A percentile compares a stretch with the other conserved stretches of the same genome.
Conservation (phyloP, 805 yeast species). For the Lachancea quebecensis region DNA sequence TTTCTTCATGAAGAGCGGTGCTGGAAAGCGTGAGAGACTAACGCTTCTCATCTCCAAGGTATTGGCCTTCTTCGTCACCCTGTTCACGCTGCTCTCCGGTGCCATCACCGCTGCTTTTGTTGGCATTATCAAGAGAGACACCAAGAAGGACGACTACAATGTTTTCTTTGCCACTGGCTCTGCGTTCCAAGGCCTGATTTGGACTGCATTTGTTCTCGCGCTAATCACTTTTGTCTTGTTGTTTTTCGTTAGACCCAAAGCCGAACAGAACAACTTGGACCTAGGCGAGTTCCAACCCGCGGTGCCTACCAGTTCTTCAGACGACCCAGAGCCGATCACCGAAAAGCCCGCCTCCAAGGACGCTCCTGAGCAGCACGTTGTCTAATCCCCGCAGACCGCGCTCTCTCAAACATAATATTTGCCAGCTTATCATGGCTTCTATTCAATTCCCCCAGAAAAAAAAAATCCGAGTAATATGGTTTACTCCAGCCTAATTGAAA, state of each 20-base stretch:
- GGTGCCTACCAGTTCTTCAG: conserved; percentile 4
- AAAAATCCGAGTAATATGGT: too few relatives aligned
- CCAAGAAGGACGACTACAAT: conserved; percentile 25
- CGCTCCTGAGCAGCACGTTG: not conserved
- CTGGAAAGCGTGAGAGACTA: not conserved
- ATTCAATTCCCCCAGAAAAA: too few relatives aligned
- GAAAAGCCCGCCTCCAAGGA: not conserved
- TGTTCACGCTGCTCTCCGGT: conserved; percentile 27
- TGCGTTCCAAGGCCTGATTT: conserved; percentile 25
- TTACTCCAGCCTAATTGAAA: too few relatives aligned
- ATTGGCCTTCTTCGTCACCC: conserved; percentile 11
- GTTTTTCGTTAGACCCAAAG: conserved; percentile 1
- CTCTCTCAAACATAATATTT: too few relatives aligned
- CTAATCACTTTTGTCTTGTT: conserved; percentile 16
- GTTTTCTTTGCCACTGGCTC: conserved; percentile 21
- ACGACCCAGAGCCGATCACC: not conserved
- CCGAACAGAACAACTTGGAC: not conserved
- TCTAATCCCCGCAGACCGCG: not conserved
- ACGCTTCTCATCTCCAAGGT: not conserved
- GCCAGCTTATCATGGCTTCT: too few relatives aligned
- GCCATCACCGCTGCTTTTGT: conserved; percentile 25
- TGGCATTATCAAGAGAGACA: conserved; percentile 28
- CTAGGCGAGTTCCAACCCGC: conserved; percentile 1
- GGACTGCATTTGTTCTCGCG: conserved; percentile 27
- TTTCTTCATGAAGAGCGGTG: conserved; percentile 2